phyloP scores from a whole-genome alignment of 2,329 filamentous ascomycete genomes.

The Cyclaneusma minus region DNA sequence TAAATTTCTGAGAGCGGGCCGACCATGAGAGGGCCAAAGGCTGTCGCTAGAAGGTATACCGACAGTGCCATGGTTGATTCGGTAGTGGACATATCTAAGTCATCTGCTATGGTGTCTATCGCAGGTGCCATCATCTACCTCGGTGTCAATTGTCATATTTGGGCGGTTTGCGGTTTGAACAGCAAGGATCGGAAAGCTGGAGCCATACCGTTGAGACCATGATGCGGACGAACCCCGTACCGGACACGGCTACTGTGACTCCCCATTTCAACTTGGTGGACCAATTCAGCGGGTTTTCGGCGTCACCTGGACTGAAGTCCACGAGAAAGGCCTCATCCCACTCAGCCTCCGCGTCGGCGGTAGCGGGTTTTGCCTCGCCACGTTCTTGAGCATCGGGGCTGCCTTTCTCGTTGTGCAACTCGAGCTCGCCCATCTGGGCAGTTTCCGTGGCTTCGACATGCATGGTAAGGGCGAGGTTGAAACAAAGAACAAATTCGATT shows the following conservation, averaged over 20 bases:
- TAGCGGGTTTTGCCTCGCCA: too few species aligned
- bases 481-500: too few species aligned
- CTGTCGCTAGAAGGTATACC: slow-evolving; percentile 29
- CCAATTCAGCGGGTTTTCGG: slow-evolving; percentile 16
- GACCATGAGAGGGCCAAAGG: slow-evolving; percentile 35
- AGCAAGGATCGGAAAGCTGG: too few species aligned
- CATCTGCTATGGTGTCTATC: slow-evolving; percentile 32
- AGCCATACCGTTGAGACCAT: slow-evolving; percentile 33
- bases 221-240: slow-evolving; percentile 33
- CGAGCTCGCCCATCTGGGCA: too few species aligned
- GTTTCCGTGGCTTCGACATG: too few species aligned
- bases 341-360: too few species aligned
- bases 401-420: too few species aligned
- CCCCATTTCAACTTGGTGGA: slow-evolving; percentile 25
- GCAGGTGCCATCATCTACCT: slow-evolving; percentile 39
- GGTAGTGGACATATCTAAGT: slow-evolving; percentile 32
- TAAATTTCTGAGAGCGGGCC: slow-evolving; percentile 48
- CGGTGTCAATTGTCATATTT: too few species aligned
- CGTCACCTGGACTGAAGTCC: slow-evolving; percentile 12
- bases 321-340: too few species aligned
- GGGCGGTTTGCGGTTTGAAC: too few species aligned
- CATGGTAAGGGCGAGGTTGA: too few species aligned
- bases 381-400: too few species aligned
- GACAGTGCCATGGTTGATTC: slow-evolving; percentile 32
- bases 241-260: slow-evolving; percentile 30